Evolutionary conservation across 2,329 filamentous ascomycete species (phyloP).

Genomic region (Ceratocystis eucalypticola): DNA sequence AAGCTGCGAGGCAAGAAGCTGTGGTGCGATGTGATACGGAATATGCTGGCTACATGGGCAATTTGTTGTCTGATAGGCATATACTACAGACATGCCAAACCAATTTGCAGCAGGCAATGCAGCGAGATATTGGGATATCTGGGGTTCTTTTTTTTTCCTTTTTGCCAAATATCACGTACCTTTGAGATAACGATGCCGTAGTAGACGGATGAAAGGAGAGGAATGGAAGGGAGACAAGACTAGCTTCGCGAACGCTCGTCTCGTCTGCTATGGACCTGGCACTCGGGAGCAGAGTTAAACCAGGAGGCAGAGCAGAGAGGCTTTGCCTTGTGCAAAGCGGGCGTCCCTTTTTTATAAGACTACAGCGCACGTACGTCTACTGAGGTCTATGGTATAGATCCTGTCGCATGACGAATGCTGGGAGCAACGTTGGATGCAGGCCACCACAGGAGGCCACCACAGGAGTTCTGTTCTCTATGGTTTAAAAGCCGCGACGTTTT

Average conservation of each 20-base stretch:
- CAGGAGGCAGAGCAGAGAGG: neutral
- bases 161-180: neutral
- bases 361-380: slow-evolving; percentile 4
- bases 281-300: neutral
- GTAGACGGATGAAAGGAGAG: neutral
- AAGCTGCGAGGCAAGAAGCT: neutral
- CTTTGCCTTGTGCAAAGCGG: neutral
- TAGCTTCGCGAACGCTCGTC: neutral
- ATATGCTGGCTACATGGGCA: neutral
- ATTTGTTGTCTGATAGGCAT: neutral
- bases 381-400: slow-evolving; percentile 5
- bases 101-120: neutral
- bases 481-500: neutral
- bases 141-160: no score
- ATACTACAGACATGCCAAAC: neutral
- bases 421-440: neutral
- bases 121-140: neutral
- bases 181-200: neutral
- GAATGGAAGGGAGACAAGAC: neutral
- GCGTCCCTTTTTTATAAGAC: neutral
- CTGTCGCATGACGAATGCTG: slow-evolving; percentile 3
- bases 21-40: neutral
- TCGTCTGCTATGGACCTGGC: neutral
- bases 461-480: neutral
- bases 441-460: neutral